Evolutionary conservation across 2,329 filamentous ascomycete genomes (phyloP), one percentile per base, ranked within the genome.

Genomic region (Diaporthe sp.): DNA sequence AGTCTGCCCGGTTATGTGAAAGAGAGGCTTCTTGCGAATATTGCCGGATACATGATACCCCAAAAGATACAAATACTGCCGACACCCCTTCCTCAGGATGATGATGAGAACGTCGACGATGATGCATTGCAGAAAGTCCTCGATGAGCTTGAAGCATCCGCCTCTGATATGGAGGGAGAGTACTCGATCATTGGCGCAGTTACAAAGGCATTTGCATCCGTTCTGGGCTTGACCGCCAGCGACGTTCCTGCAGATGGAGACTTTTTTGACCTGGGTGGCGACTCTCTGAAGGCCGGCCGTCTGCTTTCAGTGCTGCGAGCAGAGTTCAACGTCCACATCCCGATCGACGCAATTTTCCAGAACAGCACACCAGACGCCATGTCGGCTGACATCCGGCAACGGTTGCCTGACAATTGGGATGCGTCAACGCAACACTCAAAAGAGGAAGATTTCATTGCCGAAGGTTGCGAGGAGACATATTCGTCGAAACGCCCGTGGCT

Each of bases 261-360:
- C 78, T 90, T 90, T 78, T 90, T 90, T 78, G 83, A 84, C 17
- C 83, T 89, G 22, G 89, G 89, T 8, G 89, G 89, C 25, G 88
- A 91, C 78, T 90, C 88, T 49, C 83, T 91, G 62, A 84, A 84
- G 28, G 89, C 89, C 44, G 89, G 89, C 2, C 84, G 85, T 46
- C 84, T 91, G 0, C 82, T 90, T 9, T 89, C 89, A 1, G 81
- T 83, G 2, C 83, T 91, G 5, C 86, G 89, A n/a, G 84, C 83
- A 39, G 84, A 88, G 68, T 89, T 90, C 28, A 59, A 67, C 22
- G 82, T 89, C 1, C 84, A 86, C 28, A 81, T 91, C 0, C 86
- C 88, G 0, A 88, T 90, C 74, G 87, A 87, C 73, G 79, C 87
- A 17, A 83, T 91, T 5, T 90, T 91, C 81, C 86, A 85, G 58